Percentiles rank a stretch among this genome's conserved stretches.
Conservation (phyloP, 139 green algal species). For the Haematococcus sp. region DNA sequence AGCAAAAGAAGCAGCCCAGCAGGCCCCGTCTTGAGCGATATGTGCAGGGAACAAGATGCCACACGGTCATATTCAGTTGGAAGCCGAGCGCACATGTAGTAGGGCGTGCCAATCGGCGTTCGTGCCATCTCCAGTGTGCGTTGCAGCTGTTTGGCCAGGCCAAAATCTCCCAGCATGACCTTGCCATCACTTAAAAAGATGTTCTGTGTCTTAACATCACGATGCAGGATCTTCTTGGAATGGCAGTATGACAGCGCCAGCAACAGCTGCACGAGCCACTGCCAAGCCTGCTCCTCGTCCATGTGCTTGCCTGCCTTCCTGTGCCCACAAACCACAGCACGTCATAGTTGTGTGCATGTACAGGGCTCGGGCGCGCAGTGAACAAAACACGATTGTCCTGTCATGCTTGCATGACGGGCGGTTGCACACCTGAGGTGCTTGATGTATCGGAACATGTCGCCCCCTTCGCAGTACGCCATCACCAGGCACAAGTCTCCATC, state of each 20-base stretch:
- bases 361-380: too few relatives aligned
- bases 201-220: constrained; percentile 58
- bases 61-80: too few relatives aligned
- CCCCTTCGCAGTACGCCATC: constrained; percentile 45
- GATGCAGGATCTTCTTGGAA: constrained; percentile 46
- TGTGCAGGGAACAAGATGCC: too few relatives aligned
- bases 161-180: constrained; percentile 53
- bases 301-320: constrained; percentile 20
- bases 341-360: too few relatives aligned
- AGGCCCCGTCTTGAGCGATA: too few relatives aligned
- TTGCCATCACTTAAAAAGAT: constrained; percentile 43
- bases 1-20: too few relatives aligned
- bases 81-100: constrained; percentile 37
- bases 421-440: constrained; percentile 17
- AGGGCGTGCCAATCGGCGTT: constrained; percentile 51
- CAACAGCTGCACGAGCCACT: constrained; percentile 43
- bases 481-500: constrained; percentile 44
- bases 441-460: constrained; percentile 35
- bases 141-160: constrained; percentile 46
- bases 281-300: constrained; percentile 29
- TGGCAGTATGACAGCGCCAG: constrained; percentile 44
- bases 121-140: constrained; percentile 42
- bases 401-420: background rate
- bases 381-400: too few relatives aligned
- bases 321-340: too few relatives aligned